phyloP scores from a whole-genome alignment of 768 basidiomycete species.

The Coprinellus micaceus region DNA sequence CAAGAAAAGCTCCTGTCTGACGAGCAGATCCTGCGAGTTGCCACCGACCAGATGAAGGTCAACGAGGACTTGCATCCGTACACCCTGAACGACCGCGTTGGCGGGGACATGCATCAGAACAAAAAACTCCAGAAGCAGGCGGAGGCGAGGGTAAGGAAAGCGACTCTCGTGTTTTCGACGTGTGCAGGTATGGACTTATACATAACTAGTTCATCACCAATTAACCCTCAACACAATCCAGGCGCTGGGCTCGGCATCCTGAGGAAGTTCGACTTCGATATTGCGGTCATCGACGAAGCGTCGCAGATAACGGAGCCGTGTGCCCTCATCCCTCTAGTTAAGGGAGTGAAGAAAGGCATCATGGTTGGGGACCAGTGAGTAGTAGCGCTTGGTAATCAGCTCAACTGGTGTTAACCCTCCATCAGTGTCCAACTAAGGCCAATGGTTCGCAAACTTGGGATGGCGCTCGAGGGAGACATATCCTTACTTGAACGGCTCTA shows the following conservation, averaged over 20 bases:
- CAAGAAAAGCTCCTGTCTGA: conserved; percentile 40
- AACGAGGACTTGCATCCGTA: conserved; percentile 53
- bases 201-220: not conserved
- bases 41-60: conserved; percentile 63
- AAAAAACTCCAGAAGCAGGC: conserved; percentile 55
- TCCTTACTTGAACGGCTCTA: conserved; percentile 64
- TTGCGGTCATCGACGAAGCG: conserved; percentile 66
- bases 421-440: conserved; percentile 64
- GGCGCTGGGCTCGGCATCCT: conserved; percentile 58
- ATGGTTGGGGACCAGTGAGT: conserved; percentile 71
- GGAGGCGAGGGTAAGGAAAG: conserved; percentile 52
- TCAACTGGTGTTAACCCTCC: not conserved
- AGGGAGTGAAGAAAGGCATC: conserved; percentile 54
- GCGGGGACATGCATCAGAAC: conserved; percentile 61
- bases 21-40: conserved; percentile 61
- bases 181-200: conserved; percentile 43
- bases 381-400: not conserved
- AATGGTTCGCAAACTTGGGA: conserved; percentile 57
- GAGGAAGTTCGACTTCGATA: conserved; percentile 53
- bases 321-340: conserved; percentile 64
- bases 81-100: conserved; percentile 62
- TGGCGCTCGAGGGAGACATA: conserved; percentile 52
- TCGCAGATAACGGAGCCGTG: conserved; percentile 68
- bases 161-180: conserved; percentile 60
- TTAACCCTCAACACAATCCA: conserved; percentile 7